Evolutionary conservation across 805 yeast genomes (phyloP), one percentile per base, ranked within the genome.

Genomic region (Saccharomyces jurei): DNA sequence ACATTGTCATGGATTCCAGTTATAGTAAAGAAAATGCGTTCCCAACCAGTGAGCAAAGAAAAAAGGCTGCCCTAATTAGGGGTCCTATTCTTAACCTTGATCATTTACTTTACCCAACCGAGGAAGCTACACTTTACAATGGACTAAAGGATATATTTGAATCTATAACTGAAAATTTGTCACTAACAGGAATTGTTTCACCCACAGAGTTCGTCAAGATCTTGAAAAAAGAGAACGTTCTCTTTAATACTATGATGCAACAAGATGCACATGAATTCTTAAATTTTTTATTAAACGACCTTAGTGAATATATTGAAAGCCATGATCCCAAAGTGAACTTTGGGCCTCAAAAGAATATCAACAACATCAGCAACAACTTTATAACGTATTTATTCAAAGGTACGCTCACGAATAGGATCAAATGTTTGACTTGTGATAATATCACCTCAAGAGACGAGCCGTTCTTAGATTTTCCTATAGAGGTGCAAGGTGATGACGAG

Each of bases 221-320:
- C 52, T 74, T 92, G 53, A 92, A 89, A 68, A 80, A 80, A 54
- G 91, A 88, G 60, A 94, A 92, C 67, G 87, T 84, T 61, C 74
- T 92, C 63, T 94, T 94, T 69, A 77, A 96, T 58, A 85, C 89
- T 54, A 83, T 87, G 47, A 91, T 90, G 96, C 99, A 94, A 68
- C 99, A 94, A 67, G 99, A 94, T 74, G 97, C 98, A 4, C 99
- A 94, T 71, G 99, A 94, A 71, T 94, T 94, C 70, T 78, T 91
- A 66, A 92, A 91, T 68, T 91, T 87, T 65, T 68, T 91, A 60
- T 74, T 94, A 52, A 94, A 94, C 69, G 90, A 87, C 58, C 77
- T 86, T 17, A 74, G 87, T 50, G 81, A 79, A 28, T 65, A 62
- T 31, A 50, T 70, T 73, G 76, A 61, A 36, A 4, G 44, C 25